phyloP scores from a whole-genome alignment of 768 basidiomycete genomes.

The Candolleomyces aberdarensis region DNA sequence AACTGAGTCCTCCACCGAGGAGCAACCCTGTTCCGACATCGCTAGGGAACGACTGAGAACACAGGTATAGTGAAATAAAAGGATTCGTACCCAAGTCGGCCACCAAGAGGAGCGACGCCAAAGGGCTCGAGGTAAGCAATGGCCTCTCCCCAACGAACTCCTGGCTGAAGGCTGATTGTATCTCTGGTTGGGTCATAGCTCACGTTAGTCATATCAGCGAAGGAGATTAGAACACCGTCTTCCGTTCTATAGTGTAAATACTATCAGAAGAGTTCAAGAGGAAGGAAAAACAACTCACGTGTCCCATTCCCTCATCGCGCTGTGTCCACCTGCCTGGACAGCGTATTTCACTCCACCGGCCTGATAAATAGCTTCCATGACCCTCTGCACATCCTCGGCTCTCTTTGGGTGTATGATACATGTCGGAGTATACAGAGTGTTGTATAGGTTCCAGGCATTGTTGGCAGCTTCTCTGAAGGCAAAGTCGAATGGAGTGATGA shows the following conservation, averaged over 20 bases:
- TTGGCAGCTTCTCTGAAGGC: slow-evolving; percentile 5
- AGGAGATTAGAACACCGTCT: slow-evolving; percentile 35
- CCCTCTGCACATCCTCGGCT: slow-evolving; percentile 29
- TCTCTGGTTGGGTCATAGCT: slow-evolving; percentile 33
- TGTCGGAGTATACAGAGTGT: slow-evolving; percentile 27
- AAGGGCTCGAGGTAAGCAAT: slow-evolving; percentile 29
- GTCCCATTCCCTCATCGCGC: slow-evolving; percentile 42
- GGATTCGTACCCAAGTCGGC: slow-evolving; percentile 28
- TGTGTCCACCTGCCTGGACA: slow-evolving; percentile 41
- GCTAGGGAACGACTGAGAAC: slow-evolving; percentile 15
- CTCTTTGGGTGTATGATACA: slow-evolving; percentile 35
- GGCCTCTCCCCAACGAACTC: slow-evolving; percentile 40
- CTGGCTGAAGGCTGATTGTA: slow-evolving; percentile 40
- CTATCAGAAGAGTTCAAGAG: slow-evolving; percentile 1
- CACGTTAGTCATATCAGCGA: slow-evolving; percentile 34
- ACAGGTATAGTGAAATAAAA: not conserved
- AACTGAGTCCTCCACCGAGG: slow-evolving; percentile 41
- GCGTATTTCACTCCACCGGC: slow-evolving; percentile 32
- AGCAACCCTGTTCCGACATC: slow-evolving; percentile 42
- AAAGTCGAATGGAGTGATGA: not conserved
- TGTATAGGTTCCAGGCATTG: slow-evolving; percentile 33
- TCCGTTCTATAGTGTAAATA: slow-evolving; percentile 25
- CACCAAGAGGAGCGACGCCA: slow-evolving; percentile 43
- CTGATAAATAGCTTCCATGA: slow-evolving; percentile 35
- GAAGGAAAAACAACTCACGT: slow-evolving; percentile 24